A percentile compares a stretch with the other conserved stretches of the same genome.
These are phyloP conservation scores for Syzygium malaccense DNA, from an alignment of 441 rosid species.

Conservation along the genomic window DNA sequence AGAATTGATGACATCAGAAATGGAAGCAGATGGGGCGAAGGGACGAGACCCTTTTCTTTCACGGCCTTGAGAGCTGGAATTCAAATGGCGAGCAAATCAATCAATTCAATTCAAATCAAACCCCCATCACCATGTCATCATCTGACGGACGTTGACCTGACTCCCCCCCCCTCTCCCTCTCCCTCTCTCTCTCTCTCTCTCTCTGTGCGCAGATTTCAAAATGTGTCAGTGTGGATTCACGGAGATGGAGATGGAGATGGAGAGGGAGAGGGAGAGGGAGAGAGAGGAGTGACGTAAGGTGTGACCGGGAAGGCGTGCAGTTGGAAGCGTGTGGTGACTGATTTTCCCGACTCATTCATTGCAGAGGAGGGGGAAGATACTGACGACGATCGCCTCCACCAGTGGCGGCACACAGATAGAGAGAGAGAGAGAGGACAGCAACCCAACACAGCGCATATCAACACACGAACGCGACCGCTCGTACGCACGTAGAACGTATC, in stretches of 20 bases:
- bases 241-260: too few species aligned
- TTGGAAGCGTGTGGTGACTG: not conserved
- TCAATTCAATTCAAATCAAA: not conserved
- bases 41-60: not conserved
- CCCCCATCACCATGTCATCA: not conserved
- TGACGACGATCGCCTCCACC: not conserved
- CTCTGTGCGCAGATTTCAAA: not conserved
- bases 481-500: not conserved
- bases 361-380: not conserved
- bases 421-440: not conserved
- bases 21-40: not conserved
- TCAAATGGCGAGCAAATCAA: not conserved
- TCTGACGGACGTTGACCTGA: not conserved
- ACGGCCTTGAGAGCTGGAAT: not conserved
- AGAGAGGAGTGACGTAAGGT: not conserved
- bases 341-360: not conserved
- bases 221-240: not conserved
- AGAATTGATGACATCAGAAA: not conserved
- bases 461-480: not conserved
- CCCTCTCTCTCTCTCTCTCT: not conserved
- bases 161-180: not conserved
- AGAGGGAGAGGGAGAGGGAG: too few species aligned
- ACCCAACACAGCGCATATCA: not conserved
- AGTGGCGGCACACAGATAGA: not conserved
- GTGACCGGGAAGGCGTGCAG: not conserved